Conservation (phyloP, 2,329 filamentous ascomycete genomes). For the Magnaporthiopsis poae region DNA sequence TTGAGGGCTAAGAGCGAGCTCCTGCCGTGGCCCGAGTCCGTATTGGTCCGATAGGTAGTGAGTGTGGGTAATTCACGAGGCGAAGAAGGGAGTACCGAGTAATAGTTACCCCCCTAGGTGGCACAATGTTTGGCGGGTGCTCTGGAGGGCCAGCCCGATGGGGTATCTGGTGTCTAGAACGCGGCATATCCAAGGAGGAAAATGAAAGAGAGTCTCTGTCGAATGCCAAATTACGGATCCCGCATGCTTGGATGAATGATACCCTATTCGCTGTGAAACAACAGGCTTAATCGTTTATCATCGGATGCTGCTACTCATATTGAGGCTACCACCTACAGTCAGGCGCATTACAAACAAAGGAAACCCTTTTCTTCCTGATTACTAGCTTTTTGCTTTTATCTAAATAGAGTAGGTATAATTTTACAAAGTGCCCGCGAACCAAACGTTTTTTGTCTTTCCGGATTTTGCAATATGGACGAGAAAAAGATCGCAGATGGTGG, state of each 20-base stretch:
- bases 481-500: neutral
- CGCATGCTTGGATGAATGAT: neutral
- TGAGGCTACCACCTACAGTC: neutral
- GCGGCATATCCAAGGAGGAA: neutral
- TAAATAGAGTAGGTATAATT: conserved; percentile 1
- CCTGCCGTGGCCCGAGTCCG: neutral
- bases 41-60: neutral
- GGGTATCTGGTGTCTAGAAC: neutral
- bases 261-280: neutral
- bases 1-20: neutral
- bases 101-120: neutral
- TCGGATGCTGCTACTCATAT: neutral
- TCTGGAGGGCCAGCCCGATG: neutral
- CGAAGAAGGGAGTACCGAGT: neutral
- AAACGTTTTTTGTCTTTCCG: conserved; percentile 5
- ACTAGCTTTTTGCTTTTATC: neutral
- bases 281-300: neutral
- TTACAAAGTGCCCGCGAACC: conserved; percentile 2
- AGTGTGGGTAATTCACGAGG: neutral
- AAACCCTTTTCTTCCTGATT: neutral
- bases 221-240: neutral
- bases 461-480: neutral
- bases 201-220: neutral
- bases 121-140: neutral
- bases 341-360: neutral